Evolutionary conservation across 345 rosid species (phyloP), one percentile per base, ranked within the genome.

Genomic region (Xanthoceras sorbifolium): DNA sequence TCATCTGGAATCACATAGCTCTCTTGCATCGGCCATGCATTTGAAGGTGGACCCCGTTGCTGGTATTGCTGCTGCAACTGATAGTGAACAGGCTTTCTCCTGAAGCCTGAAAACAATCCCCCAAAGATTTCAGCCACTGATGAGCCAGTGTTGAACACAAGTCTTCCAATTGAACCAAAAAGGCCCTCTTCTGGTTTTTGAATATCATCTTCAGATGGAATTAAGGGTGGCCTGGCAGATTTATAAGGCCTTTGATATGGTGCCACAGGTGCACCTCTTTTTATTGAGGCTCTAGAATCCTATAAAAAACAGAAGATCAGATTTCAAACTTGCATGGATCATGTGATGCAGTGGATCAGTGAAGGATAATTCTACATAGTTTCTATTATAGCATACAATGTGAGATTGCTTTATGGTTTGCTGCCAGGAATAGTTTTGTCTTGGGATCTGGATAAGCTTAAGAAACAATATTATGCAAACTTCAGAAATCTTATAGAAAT

Each of bases 21-120:
- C 79, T 95, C 98, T 81, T 92, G 98, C 83, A 85, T 80, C 0
- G 96, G 94, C 94, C 97, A 94, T 18, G 81, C 42, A 73, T 82
- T 84, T 66, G 92, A 46, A 42, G 70, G 84, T 6, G 64, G 32
- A 31, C 62, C 34, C 64, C 85, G 77, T 77, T 84, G 85, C 72
- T 86, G 81, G 84, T 85, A 83, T 40, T 87, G 85, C 62, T 88
- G 78, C 77, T 85, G 81, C 80, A 67, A 80, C 81, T 85, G 86
- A 75, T 71, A 72, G 38, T 76, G 78, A 23, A 8, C 61, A 1
- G 88, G 87, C 78, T 85, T 89, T 81, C 81, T 84, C 80, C 80
- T 79, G 29, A 75, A 87, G 15, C 86, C 87, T 1, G 87, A 74
- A 78, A 90, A 76, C 22, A 87, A 14, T 61, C 87, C 87, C 72